Conservation (phyloP, 164 flowering plant species). For the Akebia trifoliata region DNA sequence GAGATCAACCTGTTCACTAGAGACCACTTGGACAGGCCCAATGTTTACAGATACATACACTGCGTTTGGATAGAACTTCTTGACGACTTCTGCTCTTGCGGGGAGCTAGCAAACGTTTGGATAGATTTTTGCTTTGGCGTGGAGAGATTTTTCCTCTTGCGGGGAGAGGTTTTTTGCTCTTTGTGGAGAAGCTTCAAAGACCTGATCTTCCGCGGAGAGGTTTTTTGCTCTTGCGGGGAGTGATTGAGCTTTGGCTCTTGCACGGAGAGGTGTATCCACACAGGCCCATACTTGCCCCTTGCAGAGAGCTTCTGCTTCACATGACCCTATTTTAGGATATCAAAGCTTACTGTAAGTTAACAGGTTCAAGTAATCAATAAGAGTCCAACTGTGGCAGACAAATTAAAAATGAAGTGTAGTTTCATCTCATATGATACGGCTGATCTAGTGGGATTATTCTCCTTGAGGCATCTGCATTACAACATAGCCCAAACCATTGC, state of each 20-base stretch:
- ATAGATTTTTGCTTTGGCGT: too few relatives aligned
- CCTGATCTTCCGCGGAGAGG: too few relatives aligned
- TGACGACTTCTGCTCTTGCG: too few relatives aligned
- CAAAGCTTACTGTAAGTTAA: not conserved
- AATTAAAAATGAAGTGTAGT: not conserved
- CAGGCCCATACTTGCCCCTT: conserved; percentile 89
- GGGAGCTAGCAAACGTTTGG: too few relatives aligned
- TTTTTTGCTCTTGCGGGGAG: too few relatives aligned
- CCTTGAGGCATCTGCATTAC: not conserved
- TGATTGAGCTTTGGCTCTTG: too few relatives aligned
- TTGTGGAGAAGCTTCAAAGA: too few relatives aligned
- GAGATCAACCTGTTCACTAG: conserved; percentile 87
- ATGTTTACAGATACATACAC: conserved; percentile 95
- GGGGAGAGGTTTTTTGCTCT: too few relatives aligned
- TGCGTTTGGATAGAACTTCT: too few relatives aligned
- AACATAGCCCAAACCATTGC: not conserved
- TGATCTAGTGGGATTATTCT: not conserved
- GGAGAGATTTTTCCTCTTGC: too few relatives aligned
- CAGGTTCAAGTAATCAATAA: not conserved
- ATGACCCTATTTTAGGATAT: conserved; percentile 39
- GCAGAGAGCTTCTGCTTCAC: conserved; percentile 81
- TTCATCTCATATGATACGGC: not conserved
- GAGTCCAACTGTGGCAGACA: not conserved
- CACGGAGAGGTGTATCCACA: too few relatives aligned
- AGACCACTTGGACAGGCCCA: conserved; percentile 82